These are phyloP conservation scores for Neonectria hederae DNA, from an alignment of 2,329 filamentous ascomycete species.

Conservation along the genomic window DNA sequence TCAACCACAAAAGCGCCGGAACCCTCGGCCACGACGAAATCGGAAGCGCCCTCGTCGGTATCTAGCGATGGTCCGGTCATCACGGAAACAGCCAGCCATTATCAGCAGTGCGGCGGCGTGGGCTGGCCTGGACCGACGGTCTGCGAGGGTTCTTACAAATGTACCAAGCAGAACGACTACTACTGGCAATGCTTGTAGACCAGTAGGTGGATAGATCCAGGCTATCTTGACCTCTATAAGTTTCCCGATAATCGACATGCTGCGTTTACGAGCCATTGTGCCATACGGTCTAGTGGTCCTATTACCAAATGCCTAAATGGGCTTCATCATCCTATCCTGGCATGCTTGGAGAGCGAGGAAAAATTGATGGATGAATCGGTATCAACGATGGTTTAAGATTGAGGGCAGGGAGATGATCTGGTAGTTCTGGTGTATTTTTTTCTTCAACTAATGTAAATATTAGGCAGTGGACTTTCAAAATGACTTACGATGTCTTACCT, in stretches of 20 bases:
- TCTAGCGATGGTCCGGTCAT: background rate
- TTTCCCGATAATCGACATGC: background rate
- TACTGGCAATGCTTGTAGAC: slow-evolving; percentile 30
- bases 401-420: background rate
- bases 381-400: background rate
- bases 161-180: slow-evolving; percentile 25
- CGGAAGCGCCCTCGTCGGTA: background rate
- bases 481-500: too few relatives aligned
- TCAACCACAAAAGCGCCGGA: background rate
- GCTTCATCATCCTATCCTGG: background rate
- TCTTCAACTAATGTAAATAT: background rate
- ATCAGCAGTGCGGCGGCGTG: slow-evolving; percentile 25
- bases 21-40: background rate
- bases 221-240: background rate
- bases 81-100: slow-evolving; percentile 12
- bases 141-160: slow-evolving; percentile 20
- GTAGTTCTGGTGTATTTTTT: background rate
- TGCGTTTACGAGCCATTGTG: background rate
- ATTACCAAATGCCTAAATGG: background rate
- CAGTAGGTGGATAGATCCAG: background rate
- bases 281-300: background rate
- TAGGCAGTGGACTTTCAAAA: background rate
- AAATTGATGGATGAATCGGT: background rate
- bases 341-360: background rate
- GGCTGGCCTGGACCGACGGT: slow-evolving; percentile 23